phyloP scores from a whole-genome alignment of 106 monocot genomes.

The Dioscorea zingiberensis region DNA sequence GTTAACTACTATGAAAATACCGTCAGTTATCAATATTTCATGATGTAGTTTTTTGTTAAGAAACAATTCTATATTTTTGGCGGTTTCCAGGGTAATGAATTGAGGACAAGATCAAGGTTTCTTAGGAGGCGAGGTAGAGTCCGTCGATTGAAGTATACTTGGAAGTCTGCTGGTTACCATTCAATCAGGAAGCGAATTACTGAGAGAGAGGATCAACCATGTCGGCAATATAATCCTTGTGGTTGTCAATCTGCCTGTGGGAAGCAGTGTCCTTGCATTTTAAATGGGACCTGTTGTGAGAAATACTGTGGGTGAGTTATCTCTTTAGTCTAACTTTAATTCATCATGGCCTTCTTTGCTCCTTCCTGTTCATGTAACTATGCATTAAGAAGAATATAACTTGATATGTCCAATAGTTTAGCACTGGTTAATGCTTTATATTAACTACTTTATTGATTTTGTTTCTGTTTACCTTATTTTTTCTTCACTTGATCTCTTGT shows the following conservation, averaged over 20 bases:
- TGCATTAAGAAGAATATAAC: no score
- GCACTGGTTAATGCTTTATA: no score
- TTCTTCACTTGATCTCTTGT: no score
- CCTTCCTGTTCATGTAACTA: no score
- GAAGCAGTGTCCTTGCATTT: slow-evolving; percentile 84
- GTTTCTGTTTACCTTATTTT: no score
- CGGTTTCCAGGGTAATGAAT: slow-evolving; percentile 51
- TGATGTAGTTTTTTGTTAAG: not conserved
- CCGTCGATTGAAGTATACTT: slow-evolving; percentile 90
- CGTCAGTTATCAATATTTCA: slow-evolving; percentile 1
- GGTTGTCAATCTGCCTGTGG: slow-evolving; percentile 90
- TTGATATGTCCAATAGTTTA: no score
- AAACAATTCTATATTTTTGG: not conserved
- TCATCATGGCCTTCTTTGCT: no score
- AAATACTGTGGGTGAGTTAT: slow-evolving; percentile 92
- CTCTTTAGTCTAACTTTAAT: not conserved
- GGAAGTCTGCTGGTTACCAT: slow-evolving; percentile 98
- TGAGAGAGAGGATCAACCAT: slow-evolving; percentile 96
- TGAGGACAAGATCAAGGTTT: slow-evolving; percentile 81
- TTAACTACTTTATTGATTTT: not conserved
- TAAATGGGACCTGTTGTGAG: slow-evolving; percentile 97
- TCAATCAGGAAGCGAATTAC: slow-evolving; percentile 89
- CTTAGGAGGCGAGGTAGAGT: slow-evolving; percentile 89
- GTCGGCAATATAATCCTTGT: slow-evolving; percentile 94
- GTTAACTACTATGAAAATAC: slow-evolving; percentile 27